A percentile compares a stretch with the other conserved stretches of the same genome.
Evolutionary conservation across 192 early-diverging fungal species (phyloP).

Genomic region (Coemansia asiatica): DNA sequence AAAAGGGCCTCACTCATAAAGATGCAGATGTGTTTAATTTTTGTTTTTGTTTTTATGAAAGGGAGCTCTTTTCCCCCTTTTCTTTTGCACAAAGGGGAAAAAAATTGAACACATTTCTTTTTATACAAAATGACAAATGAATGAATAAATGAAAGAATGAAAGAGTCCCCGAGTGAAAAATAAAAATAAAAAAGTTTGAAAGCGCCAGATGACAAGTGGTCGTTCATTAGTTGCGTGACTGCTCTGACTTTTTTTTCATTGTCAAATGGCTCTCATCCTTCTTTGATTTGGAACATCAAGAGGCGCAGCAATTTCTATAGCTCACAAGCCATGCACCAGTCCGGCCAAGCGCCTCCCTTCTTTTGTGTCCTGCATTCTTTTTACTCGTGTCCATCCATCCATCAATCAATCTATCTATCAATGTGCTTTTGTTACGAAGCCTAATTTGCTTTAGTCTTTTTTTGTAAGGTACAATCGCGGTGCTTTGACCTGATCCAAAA

Average conservation of each 20-base stretch:
- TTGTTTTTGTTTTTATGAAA: no score
- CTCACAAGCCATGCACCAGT: conserved; percentile 1
- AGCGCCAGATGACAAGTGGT: neutral
- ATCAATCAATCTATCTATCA: no score
- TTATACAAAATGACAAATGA: no score
- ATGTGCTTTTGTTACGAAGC: no score
- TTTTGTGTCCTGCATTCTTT: neutral
- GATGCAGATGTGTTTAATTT: no score
- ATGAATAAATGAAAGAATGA: no score
- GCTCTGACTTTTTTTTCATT: neutral
- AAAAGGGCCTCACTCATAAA: no score
- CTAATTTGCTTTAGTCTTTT: no score
- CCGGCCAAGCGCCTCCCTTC: neutral
- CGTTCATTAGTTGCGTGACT: neutral
- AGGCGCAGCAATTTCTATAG: neutral
- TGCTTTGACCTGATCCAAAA: neutral
- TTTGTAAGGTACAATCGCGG: neutral
- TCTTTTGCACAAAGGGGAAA: no score
- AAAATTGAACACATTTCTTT: neutral
- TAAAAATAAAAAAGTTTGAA: neutral
- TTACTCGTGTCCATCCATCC: no score
- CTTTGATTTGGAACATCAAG: neutral
- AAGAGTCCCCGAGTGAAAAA: neutral
- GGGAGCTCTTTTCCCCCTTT: no score
- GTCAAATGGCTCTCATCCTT: neutral